These are phyloP conservation scores for Pezicula carpinea DNA, from an alignment of 2,329 filamentous ascomycete genomes.

Conservation along the genomic window DNA sequence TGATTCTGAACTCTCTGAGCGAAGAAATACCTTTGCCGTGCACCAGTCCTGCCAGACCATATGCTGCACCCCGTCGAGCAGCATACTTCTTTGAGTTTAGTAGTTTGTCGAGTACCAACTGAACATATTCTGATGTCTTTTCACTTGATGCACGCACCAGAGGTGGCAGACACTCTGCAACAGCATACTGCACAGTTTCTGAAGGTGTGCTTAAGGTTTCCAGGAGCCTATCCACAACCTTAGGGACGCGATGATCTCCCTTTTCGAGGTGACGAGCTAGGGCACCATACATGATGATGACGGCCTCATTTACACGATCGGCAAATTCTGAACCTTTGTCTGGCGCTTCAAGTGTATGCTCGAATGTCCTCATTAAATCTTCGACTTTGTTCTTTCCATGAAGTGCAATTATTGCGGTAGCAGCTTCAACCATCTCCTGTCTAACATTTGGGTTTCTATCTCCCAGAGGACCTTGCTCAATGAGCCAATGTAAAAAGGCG, in stretches of 20 bases:
- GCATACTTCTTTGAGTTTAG: slow-evolving; percentile 87
- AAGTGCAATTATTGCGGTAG: slow-evolving; percentile 72
- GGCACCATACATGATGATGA: slow-evolving; percentile 95
- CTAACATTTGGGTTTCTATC: slow-evolving; percentile 76
- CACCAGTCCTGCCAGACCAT: slow-evolving; percentile 87
- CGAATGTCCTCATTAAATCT: slow-evolving; percentile 86
- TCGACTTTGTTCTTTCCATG: slow-evolving; percentile 83
- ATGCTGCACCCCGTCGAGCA: slow-evolving; percentile 86
- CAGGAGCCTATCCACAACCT: slow-evolving; percentile 81
- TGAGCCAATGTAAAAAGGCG: slow-evolving; percentile 77
- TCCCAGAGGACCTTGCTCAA: slow-evolving; percentile 80
- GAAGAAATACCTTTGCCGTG: slow-evolving; percentile 80
- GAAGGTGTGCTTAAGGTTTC: slow-evolving; percentile 89
- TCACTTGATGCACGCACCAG: slow-evolving; percentile 78
- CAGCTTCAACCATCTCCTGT: slow-evolving; percentile 87
- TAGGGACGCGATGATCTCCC: slow-evolving; percentile 82
- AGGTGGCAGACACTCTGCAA: slow-evolving; percentile 88
- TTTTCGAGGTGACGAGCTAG: slow-evolving; percentile 79
- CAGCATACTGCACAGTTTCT: slow-evolving; percentile 93
- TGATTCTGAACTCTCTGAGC: slow-evolving; percentile 78
- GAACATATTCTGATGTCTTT: slow-evolving; percentile 74
- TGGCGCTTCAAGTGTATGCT: slow-evolving; percentile 78
- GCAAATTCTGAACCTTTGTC: slow-evolving; percentile 76
- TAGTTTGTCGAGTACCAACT: slow-evolving; percentile 76
- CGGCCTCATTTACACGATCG: slow-evolving; percentile 92